A percentile compares a stretch with the other conserved stretches of the same genome.
Conservation (phyloP, 176 grass and related monocot genomes). For the Musa acuminata region DNA sequence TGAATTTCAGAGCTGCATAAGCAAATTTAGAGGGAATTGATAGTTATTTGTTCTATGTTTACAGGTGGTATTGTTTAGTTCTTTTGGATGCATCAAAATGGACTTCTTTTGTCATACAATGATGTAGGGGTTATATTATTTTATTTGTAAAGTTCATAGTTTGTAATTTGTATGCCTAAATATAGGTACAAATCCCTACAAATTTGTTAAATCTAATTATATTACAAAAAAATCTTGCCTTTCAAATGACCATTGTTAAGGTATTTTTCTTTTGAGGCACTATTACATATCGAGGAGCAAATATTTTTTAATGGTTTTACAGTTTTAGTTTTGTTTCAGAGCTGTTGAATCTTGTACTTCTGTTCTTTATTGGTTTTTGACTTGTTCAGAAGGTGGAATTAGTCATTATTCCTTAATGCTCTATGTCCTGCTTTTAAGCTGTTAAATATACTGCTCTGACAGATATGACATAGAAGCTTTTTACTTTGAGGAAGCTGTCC, state of each 20-base stretch:
- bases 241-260: no score
- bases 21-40: not conserved
- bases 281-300: no score
- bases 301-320: not conserved
- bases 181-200: no score
- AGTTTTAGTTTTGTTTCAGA: not conserved
- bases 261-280: no score
- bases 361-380: not conserved
- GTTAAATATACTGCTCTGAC: slow-evolving; percentile 22
- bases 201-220: no score
- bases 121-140: no score
- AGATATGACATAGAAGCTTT: slow-evolving; percentile 87
- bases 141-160: no score
- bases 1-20: not conserved
- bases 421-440: not conserved
- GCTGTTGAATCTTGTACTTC: not conserved
- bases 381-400: no score
- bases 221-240: no score
- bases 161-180: no score
- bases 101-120: no score
- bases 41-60: not conserved
- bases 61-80: not conserved
- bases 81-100: no score
- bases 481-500: slow-evolving; percentile 98
- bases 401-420: not conserved